A percentile compares a stretch with the other conserved stretches of the same genome.
Conservation (phyloP, 169 alveolate genomes). For the Plasmodium gonderi region DNA sequence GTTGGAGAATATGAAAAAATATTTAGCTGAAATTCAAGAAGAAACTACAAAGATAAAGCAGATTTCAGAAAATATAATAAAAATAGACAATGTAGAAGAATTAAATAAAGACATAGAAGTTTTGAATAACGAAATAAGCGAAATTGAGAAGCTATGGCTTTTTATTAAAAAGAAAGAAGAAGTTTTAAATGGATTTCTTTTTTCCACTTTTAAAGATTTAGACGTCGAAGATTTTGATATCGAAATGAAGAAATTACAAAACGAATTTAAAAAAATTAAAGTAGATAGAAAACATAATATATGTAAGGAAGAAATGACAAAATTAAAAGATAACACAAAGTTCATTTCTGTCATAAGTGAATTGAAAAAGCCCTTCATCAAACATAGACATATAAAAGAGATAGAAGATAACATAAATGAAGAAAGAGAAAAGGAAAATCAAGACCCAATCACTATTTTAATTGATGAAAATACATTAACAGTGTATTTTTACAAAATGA, state of each 20-base stretch:
- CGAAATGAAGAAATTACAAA: slow-evolving; percentile 42
- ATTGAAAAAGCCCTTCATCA: slow-evolving; percentile 37
- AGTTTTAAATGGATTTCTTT: slow-evolving; percentile 33
- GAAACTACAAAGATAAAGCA: slow-evolving; percentile 35
- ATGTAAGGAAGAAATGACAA: slow-evolving; percentile 59
- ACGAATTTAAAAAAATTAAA: slow-evolving; percentile 54
- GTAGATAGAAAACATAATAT: slow-evolving; percentile 63
- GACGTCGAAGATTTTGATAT: slow-evolving; percentile 66
- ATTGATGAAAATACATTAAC: slow-evolving; percentile 60
- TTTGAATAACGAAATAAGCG: slow-evolving; percentile 32
- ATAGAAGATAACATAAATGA: slow-evolving; percentile 55
- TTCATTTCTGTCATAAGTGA: slow-evolving; percentile 55
- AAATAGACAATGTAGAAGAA: slow-evolving; percentile 67
- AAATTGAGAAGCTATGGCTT: slow-evolving; percentile 59
- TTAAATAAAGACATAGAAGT: slow-evolving; percentile 40
- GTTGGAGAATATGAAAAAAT: slow-evolving; percentile 44
- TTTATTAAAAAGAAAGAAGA: slow-evolving; percentile 63
- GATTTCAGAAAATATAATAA: slow-evolving; percentile 35
- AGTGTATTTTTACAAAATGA: slow-evolving; percentile 40
- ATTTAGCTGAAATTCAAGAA: slow-evolving; percentile 39
- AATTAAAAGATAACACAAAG: slow-evolving; percentile 42
- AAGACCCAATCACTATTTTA: slow-evolving; percentile 30
- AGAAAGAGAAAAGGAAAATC: slow-evolving; percentile 28
- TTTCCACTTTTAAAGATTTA: slow-evolving; percentile 38
- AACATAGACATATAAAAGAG: slow-evolving; percentile 68